Evolutionary conservation across 345 rosid species (phyloP), one percentile per base, ranked within the genome.

Genomic region (Brassica nigra): DNA sequence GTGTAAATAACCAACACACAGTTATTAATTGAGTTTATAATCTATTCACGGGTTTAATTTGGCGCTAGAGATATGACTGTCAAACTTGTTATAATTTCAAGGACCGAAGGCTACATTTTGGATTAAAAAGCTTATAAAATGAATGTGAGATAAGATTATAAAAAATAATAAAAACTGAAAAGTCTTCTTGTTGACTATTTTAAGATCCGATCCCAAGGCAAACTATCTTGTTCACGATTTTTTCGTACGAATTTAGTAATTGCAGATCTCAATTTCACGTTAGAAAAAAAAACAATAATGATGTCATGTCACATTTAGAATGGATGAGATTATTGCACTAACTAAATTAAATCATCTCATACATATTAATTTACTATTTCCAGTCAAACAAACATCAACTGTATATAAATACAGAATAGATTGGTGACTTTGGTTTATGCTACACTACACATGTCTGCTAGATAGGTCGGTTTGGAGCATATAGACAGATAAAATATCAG

Each of bases 201-300:
- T 37, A 52, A 80, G 83, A 62, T 80, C 83, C 49, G 78, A 80
- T 74, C 75, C 78, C 78, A 31, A 74, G 55, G 83, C 52, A 59
- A 31, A 58, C 5, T 66, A 58, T 61, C 74, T 73, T 58, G 69
- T 66, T 79, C 39, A 42, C 16, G 37, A 2, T 8, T 65, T n/a
- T 71, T 65, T 78, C 59, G 62, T 55, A 72, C 62, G 58, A 64
- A 14, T 9, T 66, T 66, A 59, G 1, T 47, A 16, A 16, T 39
- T 55, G 42, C 23, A 30, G 8, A 37, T 71, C 6, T 47, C 34
- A 29, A 14, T 47, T 47, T 12, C 52, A 71, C 68, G 77, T 58
- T 42, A 44, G 6, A 5, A 67, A 31, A 5, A 30, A 62, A 14
- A 23, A 59, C 6, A 20, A 55, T 18, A 18, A 57, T 57, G 62